A percentile compares a stretch with the other conserved stretches of the same genome.
phyloP scores from a whole-genome alignment of 306 rosid genomes.

The Pterocarpus macrocarpus region DNA sequence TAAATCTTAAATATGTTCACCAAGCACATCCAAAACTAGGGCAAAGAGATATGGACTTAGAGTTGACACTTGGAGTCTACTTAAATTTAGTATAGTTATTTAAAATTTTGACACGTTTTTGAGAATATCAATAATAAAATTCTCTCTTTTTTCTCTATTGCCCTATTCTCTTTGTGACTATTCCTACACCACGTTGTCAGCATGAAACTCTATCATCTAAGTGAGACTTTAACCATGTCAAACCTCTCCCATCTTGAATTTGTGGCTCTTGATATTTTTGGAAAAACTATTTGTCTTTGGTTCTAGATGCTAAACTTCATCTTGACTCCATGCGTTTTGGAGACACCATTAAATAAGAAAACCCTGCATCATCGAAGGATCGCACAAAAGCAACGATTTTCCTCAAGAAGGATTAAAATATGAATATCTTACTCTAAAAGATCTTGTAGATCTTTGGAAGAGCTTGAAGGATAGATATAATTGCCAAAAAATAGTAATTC shows the following conservation, averaged over 20 bases:
- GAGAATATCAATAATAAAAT: no score
- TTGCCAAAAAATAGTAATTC: neutral
- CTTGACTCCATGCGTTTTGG: neutral
- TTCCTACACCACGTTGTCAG: no score
- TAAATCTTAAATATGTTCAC: no score
- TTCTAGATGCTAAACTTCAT: neutral
- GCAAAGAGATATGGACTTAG: no score
- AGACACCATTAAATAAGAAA: neutral
- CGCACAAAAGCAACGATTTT: neutral
- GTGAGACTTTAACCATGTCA: neutral
- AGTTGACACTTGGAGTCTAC: no score
- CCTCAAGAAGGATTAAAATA: neutral
- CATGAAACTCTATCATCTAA: no score
- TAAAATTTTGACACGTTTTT: no score
- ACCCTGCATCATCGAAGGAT: neutral
- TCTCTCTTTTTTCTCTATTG: no score
- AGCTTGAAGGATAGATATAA: neutral
- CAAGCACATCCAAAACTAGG: no score
- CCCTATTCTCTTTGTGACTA: no score
- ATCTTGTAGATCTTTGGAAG: neutral
- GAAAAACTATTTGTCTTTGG: neutral
- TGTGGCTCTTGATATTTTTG: neutral
- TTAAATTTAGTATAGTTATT: no score
- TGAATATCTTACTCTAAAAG: neutral
- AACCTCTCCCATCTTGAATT: neutral